Base-by-base conservation (phyloP, 208 protist species). In the Phytomonas francai region DNA sequence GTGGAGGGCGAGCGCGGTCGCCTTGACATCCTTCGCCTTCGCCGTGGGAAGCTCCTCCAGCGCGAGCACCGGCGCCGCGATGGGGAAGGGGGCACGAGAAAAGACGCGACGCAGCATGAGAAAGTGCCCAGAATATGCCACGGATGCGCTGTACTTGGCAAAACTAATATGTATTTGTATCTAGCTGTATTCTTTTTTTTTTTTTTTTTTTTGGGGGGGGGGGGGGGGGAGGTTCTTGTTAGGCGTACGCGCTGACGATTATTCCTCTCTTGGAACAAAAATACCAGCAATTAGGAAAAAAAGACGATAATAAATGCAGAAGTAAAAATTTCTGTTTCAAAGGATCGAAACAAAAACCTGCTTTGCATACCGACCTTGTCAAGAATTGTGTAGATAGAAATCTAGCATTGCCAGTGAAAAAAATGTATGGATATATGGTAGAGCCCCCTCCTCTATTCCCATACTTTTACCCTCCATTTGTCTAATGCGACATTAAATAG, bases 71-170 rank as follows among this genome's bases (percentile, higher is more conserved):
- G 71, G 54, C 65, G 78, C 59, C 31, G 87, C 81, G 28, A 28
- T 36, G 2, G 87, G 84, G 62, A 93, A 77, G 9, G 84, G 76
- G 3, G 82, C 73, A 29, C 87, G 79, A 22, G 76, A 65, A 19
- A 87, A 70, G 6, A 90, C 80, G 68, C 70, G 72, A 32, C 80
- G 81, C 11, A 85, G 76, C 87, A 93, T 92, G 19, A 60, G 16
- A 51, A 19, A 30, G 11, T 63, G 4, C 7, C 19, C 3, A 51
- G 4, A 59, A 56, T 25, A 57, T 34, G 64, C 31, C 51, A 34
- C 56, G 19, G 22, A 63, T 29, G 32, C 49, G 32, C 32, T 2
- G 25, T 63, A 33, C 34, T 27, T 30, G 30, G 11, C 16, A 28
- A 30, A 45, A 27, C 30, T 33, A 31, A 22, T 49, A 49, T 14